phyloP scores from a whole-genome alignment of 345 rosid species.

The Kandelia obovata region DNA sequence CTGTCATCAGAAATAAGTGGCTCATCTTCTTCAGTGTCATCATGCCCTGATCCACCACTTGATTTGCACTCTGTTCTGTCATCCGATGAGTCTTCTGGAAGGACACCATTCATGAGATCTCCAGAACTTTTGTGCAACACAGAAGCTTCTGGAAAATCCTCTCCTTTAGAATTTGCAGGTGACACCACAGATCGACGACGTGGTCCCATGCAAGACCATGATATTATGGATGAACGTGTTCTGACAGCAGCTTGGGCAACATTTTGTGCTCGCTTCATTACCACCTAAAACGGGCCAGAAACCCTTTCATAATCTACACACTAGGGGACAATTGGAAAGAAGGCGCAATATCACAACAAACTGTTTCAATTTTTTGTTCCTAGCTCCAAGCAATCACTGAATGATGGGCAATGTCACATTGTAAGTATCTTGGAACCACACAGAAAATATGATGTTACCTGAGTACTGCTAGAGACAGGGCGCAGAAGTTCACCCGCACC shows the following conservation, averaged over 20 bases:
- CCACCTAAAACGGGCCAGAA: slow-evolving; percentile 46
- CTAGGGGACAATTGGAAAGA: not conserved
- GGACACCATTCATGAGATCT: slow-evolving; percentile 33
- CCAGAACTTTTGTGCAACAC: slow-evolving; percentile 42
- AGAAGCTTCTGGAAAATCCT: slow-evolving; percentile 49
- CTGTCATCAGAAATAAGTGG: slow-evolving; percentile 43
- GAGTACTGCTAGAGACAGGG: slow-evolving; percentile 86
- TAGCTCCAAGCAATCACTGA: too few relatives aligned
- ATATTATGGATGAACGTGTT: slow-evolving; percentile 68
- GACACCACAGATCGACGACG: slow-evolving; percentile 58
- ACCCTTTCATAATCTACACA: not conserved
- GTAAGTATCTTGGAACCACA: not conserved
- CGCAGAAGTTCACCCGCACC: slow-evolving; percentile 89
- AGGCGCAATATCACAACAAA: not conserved
- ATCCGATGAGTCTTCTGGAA: slow-evolving; percentile 26
- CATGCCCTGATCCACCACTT: slow-evolving; percentile 46
- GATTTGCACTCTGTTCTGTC: slow-evolving; percentile 32
- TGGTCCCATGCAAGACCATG: slow-evolving; percentile 97
- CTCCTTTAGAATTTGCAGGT: slow-evolving; percentile 36
- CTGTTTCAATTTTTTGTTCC: not conserved
- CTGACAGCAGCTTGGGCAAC: slow-evolving; percentile 85
- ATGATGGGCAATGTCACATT: too few relatives aligned
- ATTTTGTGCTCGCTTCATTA: slow-evolving; percentile 84
- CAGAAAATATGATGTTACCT: slow-evolving; percentile 39
- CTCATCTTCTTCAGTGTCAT: slow-evolving; percentile 67